A percentile compares a stretch with the other conserved stretches of the same genome.
phyloP scores from a whole-genome alignment of 148 eudicot species.

The Vaccinium vitisidaea region DNA sequence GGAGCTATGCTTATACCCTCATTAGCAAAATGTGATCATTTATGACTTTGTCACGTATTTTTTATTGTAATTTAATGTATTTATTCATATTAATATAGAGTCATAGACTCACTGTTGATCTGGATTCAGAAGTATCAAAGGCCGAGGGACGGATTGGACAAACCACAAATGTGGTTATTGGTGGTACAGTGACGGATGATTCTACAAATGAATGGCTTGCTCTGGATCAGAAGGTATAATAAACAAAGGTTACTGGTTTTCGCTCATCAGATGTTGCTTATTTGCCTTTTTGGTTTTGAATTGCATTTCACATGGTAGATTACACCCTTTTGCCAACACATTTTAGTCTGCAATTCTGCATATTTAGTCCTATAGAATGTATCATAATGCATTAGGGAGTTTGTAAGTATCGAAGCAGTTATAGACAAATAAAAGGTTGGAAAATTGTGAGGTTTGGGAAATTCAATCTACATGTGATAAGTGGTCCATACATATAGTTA shows the following conservation, averaged over 20 bases:
- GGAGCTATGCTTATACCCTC: neutral
- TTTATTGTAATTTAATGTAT: neutral
- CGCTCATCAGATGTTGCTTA: neutral
- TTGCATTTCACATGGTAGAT: slow-evolving; percentile 9
- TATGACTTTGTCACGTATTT: neutral
- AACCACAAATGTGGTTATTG: slow-evolving; percentile 85
- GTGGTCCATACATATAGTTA: neutral
- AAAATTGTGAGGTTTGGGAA: neutral
- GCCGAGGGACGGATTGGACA: slow-evolving; percentile 93
- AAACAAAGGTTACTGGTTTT: neutral
- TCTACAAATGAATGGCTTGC: slow-evolving; percentile 80
- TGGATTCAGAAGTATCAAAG: slow-evolving; percentile 83
- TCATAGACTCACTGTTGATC: slow-evolving; percentile 14
- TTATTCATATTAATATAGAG: slow-evolving; percentile 10
- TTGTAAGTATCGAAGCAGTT: neutral
- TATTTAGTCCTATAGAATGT: neutral
- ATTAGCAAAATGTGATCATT: neutral
- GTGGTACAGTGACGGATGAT: slow-evolving; percentile 90
- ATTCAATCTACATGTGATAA: neutral
- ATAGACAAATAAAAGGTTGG: neutral
- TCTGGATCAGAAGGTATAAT: slow-evolving; percentile 75
- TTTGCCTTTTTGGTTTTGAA: neutral
- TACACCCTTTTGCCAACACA: neutral
- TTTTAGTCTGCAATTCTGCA: neutral
- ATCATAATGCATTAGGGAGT: neutral